phyloP scores from a whole-genome alignment of 805 yeast species.

The Clavispora santaluciae region DNA sequence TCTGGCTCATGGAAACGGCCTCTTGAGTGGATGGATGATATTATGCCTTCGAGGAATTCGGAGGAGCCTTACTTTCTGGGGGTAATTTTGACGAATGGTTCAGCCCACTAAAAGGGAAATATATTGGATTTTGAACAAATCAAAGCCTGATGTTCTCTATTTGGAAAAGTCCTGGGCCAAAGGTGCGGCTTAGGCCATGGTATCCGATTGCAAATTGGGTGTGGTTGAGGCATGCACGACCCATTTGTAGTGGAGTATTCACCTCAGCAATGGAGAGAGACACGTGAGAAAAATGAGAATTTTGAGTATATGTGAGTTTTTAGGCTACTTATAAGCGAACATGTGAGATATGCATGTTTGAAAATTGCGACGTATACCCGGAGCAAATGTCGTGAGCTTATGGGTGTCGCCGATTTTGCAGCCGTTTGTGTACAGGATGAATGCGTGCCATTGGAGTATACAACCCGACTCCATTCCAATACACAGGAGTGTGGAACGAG shows the following conservation, averaged over 20 bases:
- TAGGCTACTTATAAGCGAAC: no score
- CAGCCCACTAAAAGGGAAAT: background rate
- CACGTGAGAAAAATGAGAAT: no score
- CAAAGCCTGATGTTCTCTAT: background rate
- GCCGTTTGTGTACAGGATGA: background rate
- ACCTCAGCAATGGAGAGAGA: no score
- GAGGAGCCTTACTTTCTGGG: no score
- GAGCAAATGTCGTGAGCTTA: background rate
- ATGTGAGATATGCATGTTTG: no score
- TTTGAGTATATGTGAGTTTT: no score
- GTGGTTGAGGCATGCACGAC: constrained; percentile 2
- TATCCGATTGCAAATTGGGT: constrained; percentile 15
- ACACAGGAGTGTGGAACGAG: no score
- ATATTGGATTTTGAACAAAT: background rate
- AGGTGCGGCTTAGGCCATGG: background rate
- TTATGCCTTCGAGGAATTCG: background rate
- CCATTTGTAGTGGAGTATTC: no score
- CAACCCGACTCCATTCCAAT: no score
- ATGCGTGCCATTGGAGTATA: no score
- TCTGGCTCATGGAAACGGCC: constrained; percentile 2
- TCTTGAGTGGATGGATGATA: background rate
- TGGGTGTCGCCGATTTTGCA: background rate
- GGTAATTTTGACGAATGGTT: background rate
- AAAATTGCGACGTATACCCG: no score
- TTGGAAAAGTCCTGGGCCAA: background rate